Base-by-base conservation (phyloP, 768 basidiomycete genomes). In the Lentinula detonsa region DNA sequence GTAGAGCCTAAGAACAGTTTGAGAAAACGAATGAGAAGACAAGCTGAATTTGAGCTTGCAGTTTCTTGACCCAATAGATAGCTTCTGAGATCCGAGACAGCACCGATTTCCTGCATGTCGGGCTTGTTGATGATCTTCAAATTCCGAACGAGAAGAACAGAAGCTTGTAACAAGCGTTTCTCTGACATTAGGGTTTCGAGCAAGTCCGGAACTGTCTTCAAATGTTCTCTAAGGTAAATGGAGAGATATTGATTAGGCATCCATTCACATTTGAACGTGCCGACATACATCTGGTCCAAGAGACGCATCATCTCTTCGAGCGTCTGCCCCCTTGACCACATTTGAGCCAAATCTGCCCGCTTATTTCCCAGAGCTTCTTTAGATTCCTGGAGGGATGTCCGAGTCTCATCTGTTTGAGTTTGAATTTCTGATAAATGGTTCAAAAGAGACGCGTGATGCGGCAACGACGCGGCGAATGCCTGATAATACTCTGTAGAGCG, bases 81-180 rank as follows among this genome's bases (percentile, higher is more conserved):
- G 65, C 81, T 83, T 60, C 94, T 79, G 51, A 99, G 72, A 72
- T 99, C 97, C 10, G 91, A 78, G 35, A 98, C 78, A 4, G 96
- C 97, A n/a, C 95, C 95, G 62, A 99, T 90, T 69, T 98, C 96
- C 61, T 88, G 76, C 88, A 98, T 91, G 65, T 98, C 97, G 7
- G 87, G 77, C 67, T 91, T 94, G 71, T 91, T 93, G 65, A 96
- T 95, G 34, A 88, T 83, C 73, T 96, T 98, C 52, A 97, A 74
- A 68, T 91, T 93, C 55, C 90, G 80, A 39, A 97, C 86, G 33
- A 99, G 84, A 7, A 98, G 77, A 11, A 90, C 84, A 1, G 96
- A 85, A 2, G 97, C 96, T 65, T 94, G 88, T 39, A 98, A 77
- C 48, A 98, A 82, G 11, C 91, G 85, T 70, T 98, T 98, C 73